These are phyloP conservation scores for Botrytis tulipae DNA, from an alignment of 2,329 filamentous ascomycete genomes.

Conservation along the genomic window DNA sequence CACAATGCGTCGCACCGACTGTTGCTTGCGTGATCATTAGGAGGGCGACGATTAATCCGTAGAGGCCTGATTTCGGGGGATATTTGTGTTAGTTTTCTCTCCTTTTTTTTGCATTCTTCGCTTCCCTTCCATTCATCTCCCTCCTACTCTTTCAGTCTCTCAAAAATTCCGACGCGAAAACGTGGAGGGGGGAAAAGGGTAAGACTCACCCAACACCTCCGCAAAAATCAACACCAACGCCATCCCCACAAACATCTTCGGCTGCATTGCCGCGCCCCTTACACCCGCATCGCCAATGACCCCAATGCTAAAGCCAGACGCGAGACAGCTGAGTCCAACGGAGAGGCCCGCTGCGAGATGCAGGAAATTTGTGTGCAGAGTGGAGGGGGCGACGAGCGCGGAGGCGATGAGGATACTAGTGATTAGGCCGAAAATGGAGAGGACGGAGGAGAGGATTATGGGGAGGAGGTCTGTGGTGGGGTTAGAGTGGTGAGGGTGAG, in stretches of 20 bases:
- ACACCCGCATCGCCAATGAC: neutral
- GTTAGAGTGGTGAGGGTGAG: neutral
- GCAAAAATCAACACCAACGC: neutral
- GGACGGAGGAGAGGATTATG: neutral
- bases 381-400: neutral
- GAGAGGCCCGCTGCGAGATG: neutral
- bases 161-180: no score
- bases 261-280: neutral
- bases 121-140: no score
- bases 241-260: neutral
- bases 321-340: neutral
- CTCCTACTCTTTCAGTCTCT: no score
- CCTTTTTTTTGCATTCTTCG: no score
- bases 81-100: neutral
- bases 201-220: neutral
- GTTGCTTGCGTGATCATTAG: neutral
- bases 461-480: neutral
- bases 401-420: neutral
- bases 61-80: neutral
- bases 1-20: neutral
- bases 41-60: neutral
- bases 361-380: neutral
- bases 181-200: no score
- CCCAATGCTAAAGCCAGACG: neutral
- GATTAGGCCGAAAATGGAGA: neutral